phyloP scores from a whole-genome alignment of 1,139 yeast species.

The Hemisphaericaspora lyxosophila region DNA sequence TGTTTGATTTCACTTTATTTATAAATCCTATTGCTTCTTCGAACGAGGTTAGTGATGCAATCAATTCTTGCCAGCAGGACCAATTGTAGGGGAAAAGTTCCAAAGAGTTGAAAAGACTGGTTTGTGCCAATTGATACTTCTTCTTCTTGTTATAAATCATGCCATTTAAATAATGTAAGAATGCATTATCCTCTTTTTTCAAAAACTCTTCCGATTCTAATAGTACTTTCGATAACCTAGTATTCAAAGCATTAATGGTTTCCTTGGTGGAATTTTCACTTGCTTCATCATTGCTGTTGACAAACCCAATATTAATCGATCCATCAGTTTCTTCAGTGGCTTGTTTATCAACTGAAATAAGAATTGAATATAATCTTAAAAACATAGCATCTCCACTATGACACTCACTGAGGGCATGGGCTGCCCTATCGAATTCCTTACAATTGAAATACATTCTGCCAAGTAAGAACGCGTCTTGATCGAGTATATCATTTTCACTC shows the following conservation, averaged over 20 bases:
- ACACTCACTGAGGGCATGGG: constrained; percentile 54
- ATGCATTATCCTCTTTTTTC: constrained; percentile 47
- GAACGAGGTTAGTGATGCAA: constrained; percentile 59
- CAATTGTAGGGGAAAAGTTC: constrained; percentile 78
- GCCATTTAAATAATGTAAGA: constrained; percentile 69
- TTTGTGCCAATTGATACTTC: constrained; percentile 58
- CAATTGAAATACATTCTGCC: constrained; percentile 80
- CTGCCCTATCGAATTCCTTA: constrained; percentile 83
- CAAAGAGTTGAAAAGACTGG: constrained; percentile 57
- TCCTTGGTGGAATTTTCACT: constrained; percentile 16
- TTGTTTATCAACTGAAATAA: constrained; percentile 72
- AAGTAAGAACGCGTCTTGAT: constrained; percentile 43
- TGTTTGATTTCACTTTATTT: constrained; percentile 32
- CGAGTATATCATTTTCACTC: constrained; percentile 29
- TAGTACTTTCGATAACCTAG: constrained; percentile 42
- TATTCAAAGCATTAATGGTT: constrained; percentile 21
- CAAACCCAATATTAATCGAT: constrained; percentile 31
- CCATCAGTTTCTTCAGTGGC: constrained; percentile 75
- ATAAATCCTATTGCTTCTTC: constrained; percentile 60
- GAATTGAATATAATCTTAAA: constrained; percentile 64
- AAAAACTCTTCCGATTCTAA: constrained; percentile 37
- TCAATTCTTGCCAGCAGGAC: constrained; percentile 90
- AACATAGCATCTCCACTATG: constrained; percentile 59
- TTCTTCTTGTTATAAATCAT: constrained; percentile 63
- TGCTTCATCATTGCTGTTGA: constrained; percentile 15